phyloP scores from a whole-genome alignment of 129 eudicot genomes.

The Flaveria linearis region DNA sequence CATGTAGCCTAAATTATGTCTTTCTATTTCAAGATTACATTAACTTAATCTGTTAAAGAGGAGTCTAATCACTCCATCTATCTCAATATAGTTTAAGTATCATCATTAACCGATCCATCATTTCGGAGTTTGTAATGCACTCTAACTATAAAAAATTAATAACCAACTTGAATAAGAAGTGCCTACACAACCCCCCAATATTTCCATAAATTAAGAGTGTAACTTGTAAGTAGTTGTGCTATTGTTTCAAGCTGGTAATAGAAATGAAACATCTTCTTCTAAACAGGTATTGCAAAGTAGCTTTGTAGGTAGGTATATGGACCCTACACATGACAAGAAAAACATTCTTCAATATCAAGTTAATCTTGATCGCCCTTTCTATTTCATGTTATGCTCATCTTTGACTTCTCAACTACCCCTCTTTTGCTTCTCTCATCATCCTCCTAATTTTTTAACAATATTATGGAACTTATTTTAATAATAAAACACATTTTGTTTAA shows the following conservation, averaged over 20 bases:
- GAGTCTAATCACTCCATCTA: too few relatives aligned
- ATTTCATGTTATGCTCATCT: conserved; percentile 20
- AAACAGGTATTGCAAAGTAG: conserved; percentile 22
- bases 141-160: neutral
- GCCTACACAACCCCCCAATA: neutral
- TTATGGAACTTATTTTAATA: neutral
- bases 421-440: conserved; percentile 19
- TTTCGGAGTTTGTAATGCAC: neutral
- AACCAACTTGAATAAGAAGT: neutral
- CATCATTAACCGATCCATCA: neutral
- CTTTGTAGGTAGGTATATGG: conserved; percentile 24
- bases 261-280: conserved; percentile 35
- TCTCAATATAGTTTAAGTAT: too few relatives aligned
- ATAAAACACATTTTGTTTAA: neutral
- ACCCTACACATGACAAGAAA: conserved; percentile 16
- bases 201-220: conserved; percentile 9
- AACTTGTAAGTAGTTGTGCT: conserved; percentile 27
- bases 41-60: too few relatives aligned
- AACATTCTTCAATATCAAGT: conserved; percentile 40
- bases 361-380: conserved; percentile 20
- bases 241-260: conserved; percentile 39
- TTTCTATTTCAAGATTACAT: too few relatives aligned
- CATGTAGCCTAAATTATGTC: too few relatives aligned
- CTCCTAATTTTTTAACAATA: neutral
- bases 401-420: conserved; percentile 30